Percentiles rank a stretch among this genome's conserved stretches.
Conservation (phyloP, 2,329 filamentous ascomycete genomes). For the Penicillium frequentans region DNA sequence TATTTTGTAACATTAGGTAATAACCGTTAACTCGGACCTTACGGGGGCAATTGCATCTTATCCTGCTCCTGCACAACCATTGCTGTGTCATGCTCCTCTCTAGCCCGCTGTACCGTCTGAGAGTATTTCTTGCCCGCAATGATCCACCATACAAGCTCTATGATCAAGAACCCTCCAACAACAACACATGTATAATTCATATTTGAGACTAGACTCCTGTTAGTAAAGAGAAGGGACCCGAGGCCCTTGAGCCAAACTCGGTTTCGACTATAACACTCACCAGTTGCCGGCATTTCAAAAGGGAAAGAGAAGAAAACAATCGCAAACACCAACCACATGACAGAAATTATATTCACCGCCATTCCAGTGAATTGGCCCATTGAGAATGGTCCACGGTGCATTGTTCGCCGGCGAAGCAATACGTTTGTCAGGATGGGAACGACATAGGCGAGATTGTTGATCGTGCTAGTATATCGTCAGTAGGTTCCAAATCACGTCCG, state of each 20-base stretch:
- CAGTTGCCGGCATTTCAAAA: constrained; percentile 36
- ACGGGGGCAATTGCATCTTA: neutral
- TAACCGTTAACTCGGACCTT: neutral
- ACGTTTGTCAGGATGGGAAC: constrained; percentile 51
- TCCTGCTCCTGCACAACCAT: constrained; percentile 11
- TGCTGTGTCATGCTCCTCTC: constrained; percentile 60
- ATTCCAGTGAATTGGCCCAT: constrained; percentile 43
- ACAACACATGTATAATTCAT: constrained; percentile 55
- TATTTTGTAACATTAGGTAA: neutral
- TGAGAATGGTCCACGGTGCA: constrained; percentile 48
- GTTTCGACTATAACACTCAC: constrained; percentile 4
- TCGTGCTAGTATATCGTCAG: constrained; percentile 33
- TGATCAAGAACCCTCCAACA: constrained; percentile 42
- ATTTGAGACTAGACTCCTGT: constrained; percentile 28
- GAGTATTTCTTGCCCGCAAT: constrained; percentile 43
- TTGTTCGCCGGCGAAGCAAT: constrained; percentile 43
- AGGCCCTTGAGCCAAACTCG: neutral
- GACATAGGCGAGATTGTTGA: constrained; percentile 49
- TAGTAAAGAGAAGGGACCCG: neutral
- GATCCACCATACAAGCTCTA: constrained; percentile 47
- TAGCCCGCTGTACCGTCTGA: constrained; percentile 37
- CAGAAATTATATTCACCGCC: constrained; percentile 46
- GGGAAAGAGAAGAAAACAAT: constrained; percentile 52
- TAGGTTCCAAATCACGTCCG: neutral
- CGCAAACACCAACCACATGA: constrained; percentile 51